Evolutionary conservation across 257 asterid species (phyloP).

Genomic region (Jaltomata sinuosa): DNA sequence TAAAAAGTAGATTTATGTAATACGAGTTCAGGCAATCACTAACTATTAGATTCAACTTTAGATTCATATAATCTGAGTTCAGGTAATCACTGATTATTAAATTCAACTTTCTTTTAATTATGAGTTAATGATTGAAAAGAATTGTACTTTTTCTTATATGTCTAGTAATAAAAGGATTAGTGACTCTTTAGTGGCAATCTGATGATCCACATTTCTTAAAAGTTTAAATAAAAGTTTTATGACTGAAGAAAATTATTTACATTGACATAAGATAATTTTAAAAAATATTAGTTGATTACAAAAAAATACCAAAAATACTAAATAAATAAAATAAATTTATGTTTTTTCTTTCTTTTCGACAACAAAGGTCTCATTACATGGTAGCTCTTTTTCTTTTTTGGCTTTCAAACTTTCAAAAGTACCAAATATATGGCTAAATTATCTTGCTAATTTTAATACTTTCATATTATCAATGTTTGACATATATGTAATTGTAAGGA

Average conservation of each 20-base stretch:
- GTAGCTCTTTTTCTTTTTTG: too few relatives aligned
- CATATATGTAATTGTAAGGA: background rate
- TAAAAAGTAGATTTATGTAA: background rate
- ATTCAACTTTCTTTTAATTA: background rate
- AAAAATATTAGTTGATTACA: too few relatives aligned
- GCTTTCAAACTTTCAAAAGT: too few relatives aligned
- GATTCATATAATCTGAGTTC: background rate
- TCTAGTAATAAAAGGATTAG: background rate
- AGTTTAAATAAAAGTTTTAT: background rate
- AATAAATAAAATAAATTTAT: too few relatives aligned
- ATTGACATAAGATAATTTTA: too few relatives aligned
- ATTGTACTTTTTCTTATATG: too few relatives aligned
- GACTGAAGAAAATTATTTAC: too few relatives aligned
- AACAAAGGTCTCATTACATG: too few relatives aligned
- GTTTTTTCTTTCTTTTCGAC: too few relatives aligned
- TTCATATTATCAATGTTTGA: background rate
- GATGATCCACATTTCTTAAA: background rate
- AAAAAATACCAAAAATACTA: too few relatives aligned
- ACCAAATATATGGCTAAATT: background rate
- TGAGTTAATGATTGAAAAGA: background rate
- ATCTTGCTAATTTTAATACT: background rate
- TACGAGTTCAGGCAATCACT: background rate
- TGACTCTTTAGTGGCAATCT: background rate
- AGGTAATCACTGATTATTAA: background rate
- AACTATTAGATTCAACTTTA: background rate